These are phyloP conservation scores for Penicillium brasilianum DNA, from an alignment of 2,329 filamentous ascomycete species.

Conservation along the genomic window DNA sequence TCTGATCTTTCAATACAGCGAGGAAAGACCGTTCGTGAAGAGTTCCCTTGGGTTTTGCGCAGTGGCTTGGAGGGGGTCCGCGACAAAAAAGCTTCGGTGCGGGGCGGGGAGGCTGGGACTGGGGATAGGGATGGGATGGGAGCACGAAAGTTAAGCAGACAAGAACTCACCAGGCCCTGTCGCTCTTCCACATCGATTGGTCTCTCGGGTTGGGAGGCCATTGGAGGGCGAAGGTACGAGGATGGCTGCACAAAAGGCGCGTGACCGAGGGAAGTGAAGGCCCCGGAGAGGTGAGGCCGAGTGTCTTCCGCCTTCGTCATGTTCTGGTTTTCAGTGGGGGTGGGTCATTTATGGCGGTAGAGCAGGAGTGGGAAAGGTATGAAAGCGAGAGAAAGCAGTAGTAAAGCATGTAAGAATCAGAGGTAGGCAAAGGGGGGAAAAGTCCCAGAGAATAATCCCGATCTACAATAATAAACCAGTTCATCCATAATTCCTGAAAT, in stretches of 20 bases:
- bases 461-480: background rate
- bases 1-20: slow-evolving; percentile 8
- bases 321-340: slow-evolving; percentile 12
- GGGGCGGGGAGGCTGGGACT: slow-evolving; percentile 2
- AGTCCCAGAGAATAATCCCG: background rate
- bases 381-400: background rate
- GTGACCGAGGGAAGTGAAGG: slow-evolving; percentile 43
- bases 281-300: slow-evolving; percentile 26
- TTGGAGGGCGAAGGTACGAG: slow-evolving; percentile 54
- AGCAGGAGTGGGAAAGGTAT: background rate
- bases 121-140: slow-evolving; percentile 6
- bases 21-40: background rate
- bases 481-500: background rate
- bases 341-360: background rate
- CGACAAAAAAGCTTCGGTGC: slow-evolving; percentile 14
- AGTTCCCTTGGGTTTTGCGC: background rate
- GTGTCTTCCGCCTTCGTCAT: slow-evolving; percentile 35
- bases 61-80: background rate
- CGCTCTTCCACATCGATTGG: slow-evolving; percentile 56
- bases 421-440: background rate
- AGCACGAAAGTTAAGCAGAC: slow-evolving; percentile 18
- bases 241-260: slow-evolving; percentile 56
- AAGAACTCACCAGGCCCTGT: slow-evolving; percentile 52
- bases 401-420: background rate
- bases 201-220: slow-evolving; percentile 51